Evolutionary conservation across 345 rosid species (phyloP).

Genomic region (Gossypium anomalum): DNA sequence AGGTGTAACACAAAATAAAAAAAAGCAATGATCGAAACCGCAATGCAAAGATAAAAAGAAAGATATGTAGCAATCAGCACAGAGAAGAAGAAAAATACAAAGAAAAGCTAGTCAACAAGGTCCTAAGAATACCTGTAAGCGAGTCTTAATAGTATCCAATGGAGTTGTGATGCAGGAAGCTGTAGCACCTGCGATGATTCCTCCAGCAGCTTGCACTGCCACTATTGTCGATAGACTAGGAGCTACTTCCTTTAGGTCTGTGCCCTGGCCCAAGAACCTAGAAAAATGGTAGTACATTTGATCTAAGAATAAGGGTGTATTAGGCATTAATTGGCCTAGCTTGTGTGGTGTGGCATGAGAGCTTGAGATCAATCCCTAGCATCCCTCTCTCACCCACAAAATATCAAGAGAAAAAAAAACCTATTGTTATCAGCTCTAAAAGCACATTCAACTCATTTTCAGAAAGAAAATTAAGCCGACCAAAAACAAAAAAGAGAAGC

Average conservation of each 20-base stretch:
- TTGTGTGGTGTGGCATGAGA: not conserved
- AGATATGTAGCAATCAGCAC: not conserved
- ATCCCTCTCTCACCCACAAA: no score
- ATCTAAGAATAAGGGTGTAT: not conserved
- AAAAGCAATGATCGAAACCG: not conserved
- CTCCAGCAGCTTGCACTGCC: slow-evolving; percentile 87
- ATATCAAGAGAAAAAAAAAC: no score
- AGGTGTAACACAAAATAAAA: not conserved
- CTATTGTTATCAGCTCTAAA: not conserved
- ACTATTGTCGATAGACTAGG: slow-evolving; percentile 54
- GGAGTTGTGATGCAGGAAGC: slow-evolving; percentile 95
- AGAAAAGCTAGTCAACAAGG: slow-evolving; percentile 9
- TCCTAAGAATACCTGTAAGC: slow-evolving; percentile 64
- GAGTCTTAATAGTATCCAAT: slow-evolving; percentile 92
- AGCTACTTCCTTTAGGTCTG: slow-evolving; percentile 37
- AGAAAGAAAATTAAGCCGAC: not conserved
- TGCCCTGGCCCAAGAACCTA: slow-evolving; percentile 65
- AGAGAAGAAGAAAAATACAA: not conserved
- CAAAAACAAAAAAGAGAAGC: not conserved
- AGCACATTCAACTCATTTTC: not conserved
- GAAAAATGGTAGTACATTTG: slow-evolving; percentile 18
- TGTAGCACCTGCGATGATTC: slow-evolving; percentile 89
- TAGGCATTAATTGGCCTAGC: not conserved
- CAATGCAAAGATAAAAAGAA: not conserved
- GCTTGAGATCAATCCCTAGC: no score